Evolutionary conservation across 495 filamentous ascomycete genomes (phyloP), one percentile per base, ranked within the genome.

Genomic region (Wilcoxina mikolae): DNA sequence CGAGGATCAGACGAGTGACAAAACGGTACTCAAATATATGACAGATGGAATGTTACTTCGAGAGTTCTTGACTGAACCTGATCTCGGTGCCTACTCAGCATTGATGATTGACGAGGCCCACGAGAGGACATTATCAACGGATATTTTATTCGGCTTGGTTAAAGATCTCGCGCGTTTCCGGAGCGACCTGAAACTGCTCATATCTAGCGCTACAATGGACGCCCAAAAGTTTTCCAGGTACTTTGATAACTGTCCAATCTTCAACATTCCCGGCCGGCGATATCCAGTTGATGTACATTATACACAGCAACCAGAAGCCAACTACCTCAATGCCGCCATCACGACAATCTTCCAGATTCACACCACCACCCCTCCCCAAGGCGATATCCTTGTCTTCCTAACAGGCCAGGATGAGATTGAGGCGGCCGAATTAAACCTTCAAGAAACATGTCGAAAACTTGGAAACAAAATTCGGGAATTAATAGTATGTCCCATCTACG

Each of bases 31-130:
- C 24, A 94, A 95, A 68, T 98, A 95, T 66, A 94, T 95, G 87
- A 98, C 91, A 2, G 91, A 98, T 66, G 91, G 91, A 56, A 95
- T 96, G 88, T 74, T 96, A 41, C 73, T 96, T 18, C 77, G 89
- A 63, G 90, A 95, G 64, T 82, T 95, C 58, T 76, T 95, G 60
- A 88, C 86, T 0, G 88, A 95, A 66, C 90, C 93, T 0, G 83
- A 87, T 53, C 69, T 96, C 10, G 75, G 81, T 10, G 78, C 77
- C n/a, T 96, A 96, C 64, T 82, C 86, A 0, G 85, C 83, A 2
- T 64, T 98, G 57, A 95, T 98, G 84, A 90, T 98, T 57, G 91
- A 98, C 64, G 91, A 98, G 66, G 91, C 93, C 17, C 91, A 98
- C 76, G 91, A 98, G 65, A 75, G 91, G 58, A 95, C 86, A 0